Conservation (phyloP, 208 protist species). For the Crithidia expoeki region DNA sequence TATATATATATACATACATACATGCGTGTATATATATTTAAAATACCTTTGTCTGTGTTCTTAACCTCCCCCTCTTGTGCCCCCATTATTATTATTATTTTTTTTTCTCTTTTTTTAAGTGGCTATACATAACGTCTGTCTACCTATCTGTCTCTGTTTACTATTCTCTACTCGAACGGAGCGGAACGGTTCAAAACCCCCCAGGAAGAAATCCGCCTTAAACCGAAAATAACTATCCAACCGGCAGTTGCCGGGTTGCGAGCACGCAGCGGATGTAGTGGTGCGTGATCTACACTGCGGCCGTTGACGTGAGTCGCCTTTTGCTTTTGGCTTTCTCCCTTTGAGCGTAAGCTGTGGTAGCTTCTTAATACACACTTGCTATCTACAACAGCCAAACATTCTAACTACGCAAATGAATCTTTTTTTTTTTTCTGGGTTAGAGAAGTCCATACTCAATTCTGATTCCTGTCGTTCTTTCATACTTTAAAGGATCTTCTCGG, state of each 20-base stretch:
- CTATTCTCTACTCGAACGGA: background rate
- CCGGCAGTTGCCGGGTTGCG: no score
- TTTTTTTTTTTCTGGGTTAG: background rate
- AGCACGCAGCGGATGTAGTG: background rate
- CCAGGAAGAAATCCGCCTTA: no score
- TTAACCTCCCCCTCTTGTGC: no score
- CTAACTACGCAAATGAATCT: background rate
- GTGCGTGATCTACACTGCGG: background rate
- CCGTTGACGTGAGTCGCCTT: background rate
- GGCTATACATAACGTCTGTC: background rate
- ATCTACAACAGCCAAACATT: background rate
- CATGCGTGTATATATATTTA: no score
- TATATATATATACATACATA: no score
- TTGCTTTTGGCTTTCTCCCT: background rate
- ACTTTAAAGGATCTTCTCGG: no score
- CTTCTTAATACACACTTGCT: background rate
- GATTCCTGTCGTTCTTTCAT: background rate
- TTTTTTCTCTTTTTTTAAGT: background rate
- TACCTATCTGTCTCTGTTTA: conserved; percentile 8
- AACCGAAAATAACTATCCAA: background rate
- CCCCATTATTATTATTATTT: no score
- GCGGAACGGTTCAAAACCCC: no score
- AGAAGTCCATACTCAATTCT: background rate
- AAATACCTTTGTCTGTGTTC: no score
- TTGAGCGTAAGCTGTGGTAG: background rate